Conservation (phyloP, 306 rosid species). For the Quercus variabilis region DNA sequence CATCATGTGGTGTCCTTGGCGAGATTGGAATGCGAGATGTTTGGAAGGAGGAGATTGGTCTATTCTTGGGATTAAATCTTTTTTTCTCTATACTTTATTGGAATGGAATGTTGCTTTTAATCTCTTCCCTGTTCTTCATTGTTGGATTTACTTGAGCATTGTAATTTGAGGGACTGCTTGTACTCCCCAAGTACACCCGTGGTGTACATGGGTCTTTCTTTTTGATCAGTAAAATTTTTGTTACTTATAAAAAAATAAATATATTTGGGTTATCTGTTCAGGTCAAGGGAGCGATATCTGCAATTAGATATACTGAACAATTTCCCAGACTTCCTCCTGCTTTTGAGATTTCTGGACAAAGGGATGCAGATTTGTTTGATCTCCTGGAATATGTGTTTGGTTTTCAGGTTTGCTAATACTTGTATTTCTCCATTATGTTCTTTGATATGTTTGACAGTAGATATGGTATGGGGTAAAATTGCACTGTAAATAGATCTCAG, state of each 20-base stretch:
- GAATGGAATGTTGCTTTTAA: too few relatives aligned
- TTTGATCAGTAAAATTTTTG: too few relatives aligned
- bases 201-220: too few relatives aligned
- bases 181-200: too few relatives aligned
- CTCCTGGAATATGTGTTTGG: constrained; percentile 87
- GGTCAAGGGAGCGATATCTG: constrained; percentile 83
- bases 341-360: constrained; percentile 58
- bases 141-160: too few relatives aligned
- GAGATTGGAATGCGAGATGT: too few relatives aligned
- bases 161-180: too few relatives aligned
- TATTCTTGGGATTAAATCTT: too few relatives aligned
- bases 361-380: constrained; percentile 90
- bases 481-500: neutral
- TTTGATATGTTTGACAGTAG: constrained; percentile 20
- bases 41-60: too few relatives aligned
- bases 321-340: constrained; percentile 78
- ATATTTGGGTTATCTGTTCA: constrained; percentile 38
- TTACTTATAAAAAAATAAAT: neutral
- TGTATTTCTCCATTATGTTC: neutral
- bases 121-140: too few relatives aligned
- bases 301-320: constrained; percentile 73
- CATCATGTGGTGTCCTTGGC: too few relatives aligned
- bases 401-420: constrained; percentile 69
- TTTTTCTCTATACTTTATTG: too few relatives aligned
- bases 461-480: constrained; percentile 3